Base-by-base conservation (phyloP, 176 grass and related monocot genomes). In the Triticum urartu region DNA sequence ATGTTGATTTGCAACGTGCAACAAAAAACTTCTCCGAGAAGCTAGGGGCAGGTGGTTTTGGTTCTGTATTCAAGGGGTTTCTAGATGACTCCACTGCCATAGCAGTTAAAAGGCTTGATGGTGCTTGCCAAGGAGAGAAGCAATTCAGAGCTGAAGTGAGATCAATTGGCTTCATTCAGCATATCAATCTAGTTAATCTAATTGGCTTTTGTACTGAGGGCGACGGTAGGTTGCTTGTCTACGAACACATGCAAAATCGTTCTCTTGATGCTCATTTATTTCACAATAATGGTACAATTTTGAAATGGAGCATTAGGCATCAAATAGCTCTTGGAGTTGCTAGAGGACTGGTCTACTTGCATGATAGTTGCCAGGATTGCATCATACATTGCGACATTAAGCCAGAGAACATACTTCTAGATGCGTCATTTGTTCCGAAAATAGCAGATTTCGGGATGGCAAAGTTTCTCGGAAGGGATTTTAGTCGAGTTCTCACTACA, bases 81-180 rank as follows among this genome's bases (percentile, higher is more conserved):
- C 58, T 97, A 18, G 32, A 65, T 47, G 87, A 88, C 58, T 84
- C 85, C 5, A 82, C 26, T 63, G 56, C 22, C 18, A 89, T 93
- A 43, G 94, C 91, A 34, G 91, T 93, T 50, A 96, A 96, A 89
- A 87, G 79, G 63, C 89, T 96, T 20, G 79, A 88, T 18, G 82
- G 87, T 5, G 35, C 81, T 25, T 39, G 14, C 7, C 91, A 96
- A 56, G 89, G 91, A 74, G 91, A 93, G 74, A 95, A 95, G 68
- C 89, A 93, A 35, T 95, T 95, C 64, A 85, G 91, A 63, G 81
- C 81, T 54, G 87, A 89, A 64, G 81, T 89, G 30, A 72, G 33
- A 39, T 88, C 75, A 0, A 80, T 91, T 1, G 91, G 91, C 24
- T 72, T 66, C 14, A 89, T 95, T 68, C 91, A 93, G n/a, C 93